Percentiles rank a stretch among this genome's conserved stretches.
phyloP scores from a whole-genome alignment of 176 grass and related monocot species.

The Leersia perrieri region DNA sequence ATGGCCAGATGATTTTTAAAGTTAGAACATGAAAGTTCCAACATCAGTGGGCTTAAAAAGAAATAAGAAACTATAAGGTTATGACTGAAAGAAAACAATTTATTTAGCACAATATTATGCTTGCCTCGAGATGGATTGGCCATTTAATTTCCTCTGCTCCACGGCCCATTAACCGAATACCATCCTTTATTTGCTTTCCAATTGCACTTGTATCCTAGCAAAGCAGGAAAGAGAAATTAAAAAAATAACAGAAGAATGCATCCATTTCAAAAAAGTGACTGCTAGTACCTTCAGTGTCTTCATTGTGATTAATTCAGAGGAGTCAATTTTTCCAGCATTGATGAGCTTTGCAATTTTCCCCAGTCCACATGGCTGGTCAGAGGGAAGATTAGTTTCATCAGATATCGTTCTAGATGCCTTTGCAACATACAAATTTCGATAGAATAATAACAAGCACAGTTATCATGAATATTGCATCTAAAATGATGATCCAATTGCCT shows the following conservation, averaged over 20 bases:
- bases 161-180: constrained; percentile 90
- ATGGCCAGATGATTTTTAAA: background rate
- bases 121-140: constrained; percentile 91
- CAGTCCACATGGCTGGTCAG: constrained; percentile 71
- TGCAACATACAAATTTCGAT: background rate
- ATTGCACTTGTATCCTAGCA: constrained; percentile 76
- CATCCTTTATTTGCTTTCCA: constrained; percentile 96
- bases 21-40: background rate
- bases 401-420: background rate
- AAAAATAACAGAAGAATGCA: constrained; percentile 12
- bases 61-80: constrained; percentile 20
- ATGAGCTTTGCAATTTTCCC: constrained; percentile 93
- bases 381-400: constrained; percentile 23
- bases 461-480: background rate
- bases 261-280: constrained; percentile 4
- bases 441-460: background rate
- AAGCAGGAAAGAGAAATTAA: constrained; percentile 11
- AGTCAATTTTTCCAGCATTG: constrained; percentile 88
- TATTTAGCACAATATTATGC: background rate
- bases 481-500: background rate
- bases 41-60: background rate
- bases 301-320: constrained; percentile 93
- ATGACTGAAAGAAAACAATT: background rate
- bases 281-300: constrained; percentile 84
- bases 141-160: constrained; percentile 97